Base-by-base conservation (phyloP, 495 filamentous ascomycete genomes). In the Neurospora sp. region DNA sequence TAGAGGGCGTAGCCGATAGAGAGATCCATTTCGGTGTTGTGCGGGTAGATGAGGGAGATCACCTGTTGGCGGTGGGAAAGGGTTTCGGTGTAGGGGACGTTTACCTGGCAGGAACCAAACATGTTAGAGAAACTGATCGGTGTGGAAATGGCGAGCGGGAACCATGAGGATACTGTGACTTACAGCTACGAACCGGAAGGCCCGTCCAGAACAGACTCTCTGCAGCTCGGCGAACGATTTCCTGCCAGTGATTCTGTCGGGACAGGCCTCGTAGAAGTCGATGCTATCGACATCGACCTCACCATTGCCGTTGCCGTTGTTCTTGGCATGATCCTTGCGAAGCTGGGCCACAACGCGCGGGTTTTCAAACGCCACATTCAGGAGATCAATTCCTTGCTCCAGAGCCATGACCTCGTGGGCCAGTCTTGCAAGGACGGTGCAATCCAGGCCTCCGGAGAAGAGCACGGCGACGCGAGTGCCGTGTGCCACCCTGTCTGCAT, bases 331-430 rank as follows among this genome's bases (percentile, higher is more conserved):
- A 10, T 74, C 75, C 59, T 77, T 77, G 19, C 74, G 72, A 5
- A 80, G 75, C 39, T 78, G 79, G 59, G 76, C 85, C 10, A 89
- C 85, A 6, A 92, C 89, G 28, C 95, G 88, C 0, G 93, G 93
- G 77, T 99, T 99, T 79, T 99, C 92, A 76, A 99, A 99, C 0
- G 94, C 96, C 59, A 99, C 94, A 76, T 99, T 99, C 24, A 98
- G 86, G 0, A 99, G 86, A 78, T 98, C 94, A 73, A 99, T 91
- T 7, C 84, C 82, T 74, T 96, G 89, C 6, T 85, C 79, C 3
- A 78, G 31, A 0, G 93, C 92, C 10, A 97, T 80, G 31, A 94
- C 81, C 37, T 97, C 92, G 76, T 98, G 94, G n/a, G 87, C 83
- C 34, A 98, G 80, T 70, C 94, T 87, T 15, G 96, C 95, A 36